A percentile compares a stretch with the other conserved stretches of the same genome.
Evolutionary conservation across 2,329 filamentous ascomycete species (phyloP).

Genomic region (Colletotrichum sp.): DNA sequence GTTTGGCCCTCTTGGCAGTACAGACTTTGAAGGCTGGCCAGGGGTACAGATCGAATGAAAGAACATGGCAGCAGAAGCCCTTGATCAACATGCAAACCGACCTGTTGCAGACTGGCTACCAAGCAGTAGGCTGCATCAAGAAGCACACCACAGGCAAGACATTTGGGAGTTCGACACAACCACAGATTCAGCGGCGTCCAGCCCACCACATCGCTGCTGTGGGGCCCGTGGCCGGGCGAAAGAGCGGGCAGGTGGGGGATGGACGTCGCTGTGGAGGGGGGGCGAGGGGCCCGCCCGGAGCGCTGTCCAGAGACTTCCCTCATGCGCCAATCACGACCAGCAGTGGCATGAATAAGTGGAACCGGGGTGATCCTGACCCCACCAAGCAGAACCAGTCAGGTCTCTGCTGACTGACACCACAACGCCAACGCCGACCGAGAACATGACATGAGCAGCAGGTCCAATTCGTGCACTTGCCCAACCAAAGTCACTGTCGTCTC

Average conservation of each 20-base stretch:
- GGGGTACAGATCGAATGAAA: not conserved
- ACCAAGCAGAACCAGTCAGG: not conserved
- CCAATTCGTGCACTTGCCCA: not conserved
- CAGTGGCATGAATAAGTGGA: not conserved
- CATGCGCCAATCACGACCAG: not conserved
- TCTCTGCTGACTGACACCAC: conserved; percentile 15
- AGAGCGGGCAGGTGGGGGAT: conserved; percentile 11
- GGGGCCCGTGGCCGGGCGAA: conserved; percentile 10
- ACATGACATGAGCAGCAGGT: conserved; percentile 11
- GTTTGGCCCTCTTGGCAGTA: not conserved
- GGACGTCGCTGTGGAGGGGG: not conserved
- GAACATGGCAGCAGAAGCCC: conserved; percentile 5
- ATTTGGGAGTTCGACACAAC: not conserved
- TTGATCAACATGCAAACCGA: not conserved
- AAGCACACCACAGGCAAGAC: not conserved
- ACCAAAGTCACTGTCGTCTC: not conserved
- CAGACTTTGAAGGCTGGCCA: not conserved
- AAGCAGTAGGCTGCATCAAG: not conserved
- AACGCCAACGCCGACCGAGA: not conserved
- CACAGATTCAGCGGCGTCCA: not conserved
- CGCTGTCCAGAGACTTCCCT: not conserved
- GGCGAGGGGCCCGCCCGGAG: not conserved
- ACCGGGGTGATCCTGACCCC: not conserved
- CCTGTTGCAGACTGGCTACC: not conserved
- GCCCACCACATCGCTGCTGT: not conserved